Percentiles rank a stretch among this genome's conserved stretches.
Evolutionary conservation across 805 yeast species (phyloP).

Genomic region (Starmerella sirachaensis): DNA sequence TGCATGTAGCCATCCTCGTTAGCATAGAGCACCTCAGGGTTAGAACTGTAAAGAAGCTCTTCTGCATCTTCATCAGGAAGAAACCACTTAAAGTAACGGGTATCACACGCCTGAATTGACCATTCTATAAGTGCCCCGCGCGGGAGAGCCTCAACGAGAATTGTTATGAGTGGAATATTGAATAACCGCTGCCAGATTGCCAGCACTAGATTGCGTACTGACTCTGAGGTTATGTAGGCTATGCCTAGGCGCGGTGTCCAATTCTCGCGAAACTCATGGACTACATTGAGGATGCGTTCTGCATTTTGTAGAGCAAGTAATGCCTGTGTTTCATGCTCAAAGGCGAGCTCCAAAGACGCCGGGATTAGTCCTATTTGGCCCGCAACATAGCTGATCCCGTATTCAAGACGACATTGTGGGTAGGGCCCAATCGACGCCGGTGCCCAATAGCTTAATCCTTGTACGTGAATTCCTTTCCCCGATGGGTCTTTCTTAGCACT

Average conservation of each 20-base stretch:
- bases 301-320: constrained; percentile 65
- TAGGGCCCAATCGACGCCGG: constrained; percentile 98
- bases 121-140: constrained; percentile 25
- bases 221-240: constrained; percentile 40
- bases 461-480: constrained; percentile 63
- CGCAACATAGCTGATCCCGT: constrained; percentile 50
- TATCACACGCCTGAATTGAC: constrained; percentile 21
- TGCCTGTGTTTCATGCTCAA: constrained; percentile 30
- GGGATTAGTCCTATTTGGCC: constrained; percentile 91
- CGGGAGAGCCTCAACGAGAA: constrained; percentile 23
- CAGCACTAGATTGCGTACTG: constrained; percentile 3
- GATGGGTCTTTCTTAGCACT: constrained; percentile 10
- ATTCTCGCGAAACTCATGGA: constrained; percentile 31
- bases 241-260: constrained; percentile 35
- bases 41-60: constrained; percentile 17
- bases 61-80: constrained; percentile 20
- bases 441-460: constrained; percentile 94
- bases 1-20: constrained; percentile 1
- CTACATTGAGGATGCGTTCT: constrained; percentile 45
- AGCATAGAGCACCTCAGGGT: constrained; percentile 9
- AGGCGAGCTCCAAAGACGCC: constrained; percentile 42
- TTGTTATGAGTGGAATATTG: constrained; percentile 19
- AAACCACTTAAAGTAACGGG: constrained; percentile 14
- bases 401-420: constrained; percentile 62
- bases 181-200: constrained; percentile 11